Base-by-base conservation (phyloP, 345 rosid species). In the Excoecaria cochinchinensis region DNA sequence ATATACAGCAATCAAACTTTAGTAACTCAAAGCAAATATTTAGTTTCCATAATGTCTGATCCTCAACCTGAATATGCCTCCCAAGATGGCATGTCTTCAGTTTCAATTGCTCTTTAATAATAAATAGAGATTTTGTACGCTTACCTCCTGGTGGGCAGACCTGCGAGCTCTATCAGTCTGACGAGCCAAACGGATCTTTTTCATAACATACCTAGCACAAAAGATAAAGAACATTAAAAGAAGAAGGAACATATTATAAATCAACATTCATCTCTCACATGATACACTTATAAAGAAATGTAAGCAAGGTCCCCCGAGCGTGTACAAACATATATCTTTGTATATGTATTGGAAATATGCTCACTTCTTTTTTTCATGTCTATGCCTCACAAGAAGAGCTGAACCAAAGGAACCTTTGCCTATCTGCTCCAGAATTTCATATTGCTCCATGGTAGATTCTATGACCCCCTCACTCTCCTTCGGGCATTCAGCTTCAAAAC, bases 321-420 rank as follows among this genome's bases (percentile, higher is more conserved):
- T 56, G 10, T 71, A n/a, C 60, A 38, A 8, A 0, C 25, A 36
- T 17, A 59, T 15, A 69, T 63, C 13, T 9, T 17, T 8, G 22
- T 68, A 36, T 21, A 21, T 48, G 48, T n/a, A 10, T 9, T 36
- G 51, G 31, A 17, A 74, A 31, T 8, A 36, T 38, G 59, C 97
- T 90, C 76, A 95, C 99, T 86, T 92, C 82, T 91, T 95, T 80
- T 87, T 91, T 86, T 93, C 98, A 82, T 90, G 92, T 72, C 84
- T 95, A 81, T 95, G 99, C 83, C 95, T 91, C 73, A 95, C 99
- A 0, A 95, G 97, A 79, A 91, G 93, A 51, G 99, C 99, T 4
- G 98, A 90, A 67, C 99, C 99, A 55, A 95, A 95, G 38, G 98
- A 88, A 17, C 99, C 99, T 84, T 90, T 93, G 44, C 99, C 99